phyloP scores from a whole-genome alignment of 371 early-diverging fungal genomes.

The Funneliformis caledonium region DNA sequence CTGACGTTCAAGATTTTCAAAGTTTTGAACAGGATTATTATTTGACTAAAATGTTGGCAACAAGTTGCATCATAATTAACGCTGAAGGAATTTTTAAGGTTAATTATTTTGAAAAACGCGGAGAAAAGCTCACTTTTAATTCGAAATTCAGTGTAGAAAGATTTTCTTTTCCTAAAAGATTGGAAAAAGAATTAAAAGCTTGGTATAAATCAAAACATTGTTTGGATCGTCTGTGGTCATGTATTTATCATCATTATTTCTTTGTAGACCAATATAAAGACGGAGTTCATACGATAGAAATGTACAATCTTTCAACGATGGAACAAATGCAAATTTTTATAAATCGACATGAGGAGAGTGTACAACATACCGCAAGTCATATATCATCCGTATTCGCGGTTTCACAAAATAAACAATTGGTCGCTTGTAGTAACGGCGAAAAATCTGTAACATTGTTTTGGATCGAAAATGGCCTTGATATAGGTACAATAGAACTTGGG shows the following conservation, averaged over 20 bases:
- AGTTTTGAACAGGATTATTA: background rate
- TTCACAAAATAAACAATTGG: background rate
- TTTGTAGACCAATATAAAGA: conserved; percentile 1
- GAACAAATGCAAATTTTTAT: background rate
- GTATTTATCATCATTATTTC: conserved; percentile 8
- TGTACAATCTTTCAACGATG: background rate
- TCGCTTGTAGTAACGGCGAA: background rate
- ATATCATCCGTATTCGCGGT: background rate
- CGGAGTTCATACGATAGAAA: background rate
- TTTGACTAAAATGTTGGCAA: background rate
- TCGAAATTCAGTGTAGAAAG: background rate
- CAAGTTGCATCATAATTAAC: background rate
- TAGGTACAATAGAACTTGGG: background rate
- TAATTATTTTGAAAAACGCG: background rate
- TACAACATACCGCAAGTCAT: background rate
- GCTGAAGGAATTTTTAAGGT: background rate
- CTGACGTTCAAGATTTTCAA: background rate
- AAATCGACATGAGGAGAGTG: too few relatives aligned
- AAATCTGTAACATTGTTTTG: background rate
- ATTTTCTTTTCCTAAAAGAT: background rate
- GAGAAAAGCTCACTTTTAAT: background rate
- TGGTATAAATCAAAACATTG: background rate
- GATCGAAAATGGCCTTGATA: background rate
- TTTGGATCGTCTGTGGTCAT: background rate
- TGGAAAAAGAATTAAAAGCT: background rate